Evolutionary conservation across 768 basidiomycete genomes (phyloP).

Genomic region (Boletus sensibilis): DNA sequence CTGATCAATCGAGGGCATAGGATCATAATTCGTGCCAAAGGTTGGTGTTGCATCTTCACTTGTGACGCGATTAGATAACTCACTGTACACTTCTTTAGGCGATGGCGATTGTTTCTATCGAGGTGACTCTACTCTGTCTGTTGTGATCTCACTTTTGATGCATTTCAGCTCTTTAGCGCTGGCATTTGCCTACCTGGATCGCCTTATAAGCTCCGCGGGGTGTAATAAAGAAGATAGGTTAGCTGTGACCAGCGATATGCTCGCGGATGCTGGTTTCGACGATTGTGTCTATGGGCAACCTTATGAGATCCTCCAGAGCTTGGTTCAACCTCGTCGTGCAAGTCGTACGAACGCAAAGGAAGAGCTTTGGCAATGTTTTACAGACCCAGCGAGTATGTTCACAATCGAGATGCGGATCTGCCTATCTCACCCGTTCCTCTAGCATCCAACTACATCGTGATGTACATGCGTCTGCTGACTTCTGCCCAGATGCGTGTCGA

Average conservation of each 20-base stretch:
- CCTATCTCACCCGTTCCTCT: neutral
- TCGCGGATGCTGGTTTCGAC: conserved; percentile 64
- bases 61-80: neutral
- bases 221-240: conserved; percentile 44
- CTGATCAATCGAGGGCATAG: conserved; percentile 62
- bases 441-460: conserved; percentile 74
- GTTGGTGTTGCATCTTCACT: conserved; percentile 37
- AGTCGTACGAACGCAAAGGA: conserved; percentile 34
- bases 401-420: neutral
- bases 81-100: conserved; percentile 40
- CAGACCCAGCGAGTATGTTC: conserved; percentile 46
- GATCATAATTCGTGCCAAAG: conserved; percentile 67
- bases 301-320: conserved; percentile 55
- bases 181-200: conserved; percentile 77
- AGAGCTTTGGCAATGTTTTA: conserved; percentile 45
- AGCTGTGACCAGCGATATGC: conserved; percentile 51
- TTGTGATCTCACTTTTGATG: conserved; percentile 12
- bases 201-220: conserved; percentile 54
- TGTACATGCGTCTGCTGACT: conserved; percentile 79
- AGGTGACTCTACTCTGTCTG: conserved; percentile 45
- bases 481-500: conserved; percentile 73
- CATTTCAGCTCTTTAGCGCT: conserved; percentile 52
- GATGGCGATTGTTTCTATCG: conserved; percentile 94
- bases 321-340: conserved; percentile 47
- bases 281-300: conserved; percentile 72